Evolutionary conservation across 2,329 filamentous ascomycete species (phyloP).

Genomic region (Aspergillus costaricaensis): DNA sequence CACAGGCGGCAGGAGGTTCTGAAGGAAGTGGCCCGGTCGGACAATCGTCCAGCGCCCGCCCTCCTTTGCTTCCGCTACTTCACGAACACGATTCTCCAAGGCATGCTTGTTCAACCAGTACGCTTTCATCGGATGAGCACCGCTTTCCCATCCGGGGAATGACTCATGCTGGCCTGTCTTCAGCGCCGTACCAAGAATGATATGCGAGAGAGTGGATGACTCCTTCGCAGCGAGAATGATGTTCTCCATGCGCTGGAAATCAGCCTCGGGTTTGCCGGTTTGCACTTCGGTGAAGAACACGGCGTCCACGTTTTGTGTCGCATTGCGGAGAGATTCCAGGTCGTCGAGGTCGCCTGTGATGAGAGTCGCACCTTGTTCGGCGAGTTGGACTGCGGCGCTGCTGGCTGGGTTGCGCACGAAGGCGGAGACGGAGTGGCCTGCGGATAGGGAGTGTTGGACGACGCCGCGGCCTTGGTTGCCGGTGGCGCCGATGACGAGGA

Average conservation of each 20-base stretch:
- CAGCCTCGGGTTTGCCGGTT: not conserved
- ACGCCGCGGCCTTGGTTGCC: constrained; percentile 3
- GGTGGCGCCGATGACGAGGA: not conserved
- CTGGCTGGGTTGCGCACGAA: not conserved
- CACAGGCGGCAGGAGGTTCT: not conserved
- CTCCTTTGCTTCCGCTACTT: not conserved
- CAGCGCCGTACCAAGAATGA: not conserved
- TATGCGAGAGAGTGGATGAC: not conserved
- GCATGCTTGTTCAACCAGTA: constrained; percentile 2
- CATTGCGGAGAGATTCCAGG: not conserved
- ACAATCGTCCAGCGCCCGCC: not conserved
- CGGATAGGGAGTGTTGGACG: not conserved
- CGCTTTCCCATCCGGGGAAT: not conserved
- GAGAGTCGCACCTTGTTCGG: not conserved
- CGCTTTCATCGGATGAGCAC: not conserved
- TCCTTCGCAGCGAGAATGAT: not conserved
- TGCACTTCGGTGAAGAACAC: not conserved
- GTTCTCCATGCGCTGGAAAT: not conserved
- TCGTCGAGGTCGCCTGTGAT: not conserved
- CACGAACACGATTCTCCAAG: not conserved
- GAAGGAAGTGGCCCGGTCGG: not conserved
- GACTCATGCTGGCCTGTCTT: not conserved
- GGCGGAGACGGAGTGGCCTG: not conserved
- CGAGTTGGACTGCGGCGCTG: not conserved
- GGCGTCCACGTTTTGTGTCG: not conserved